Percentiles rank a stretch among this genome's conserved stretches.
Conservation (phyloP, 768 basidiomycete species). For the Boletus reticuloceps region DNA sequence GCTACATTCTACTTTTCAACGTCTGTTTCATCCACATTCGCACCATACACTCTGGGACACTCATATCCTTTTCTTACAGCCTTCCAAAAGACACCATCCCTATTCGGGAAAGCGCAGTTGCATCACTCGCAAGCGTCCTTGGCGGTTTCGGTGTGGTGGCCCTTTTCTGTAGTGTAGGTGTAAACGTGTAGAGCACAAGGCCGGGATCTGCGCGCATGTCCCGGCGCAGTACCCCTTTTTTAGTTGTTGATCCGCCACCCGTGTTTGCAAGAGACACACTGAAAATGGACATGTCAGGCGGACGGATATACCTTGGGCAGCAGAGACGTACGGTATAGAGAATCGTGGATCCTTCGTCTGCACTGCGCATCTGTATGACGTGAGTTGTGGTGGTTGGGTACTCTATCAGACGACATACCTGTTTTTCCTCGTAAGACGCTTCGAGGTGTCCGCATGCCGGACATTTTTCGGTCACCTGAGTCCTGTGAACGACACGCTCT, state of each 20-base stretch:
- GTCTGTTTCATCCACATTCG: conserved; percentile 40
- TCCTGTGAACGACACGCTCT: not conserved
- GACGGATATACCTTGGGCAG: not conserved
- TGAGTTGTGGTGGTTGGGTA: not conserved
- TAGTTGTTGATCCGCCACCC: conserved; percentile 85
- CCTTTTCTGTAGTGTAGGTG: conserved; percentile 52
- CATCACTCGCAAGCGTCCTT: conserved; percentile 69
- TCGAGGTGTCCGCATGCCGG: conserved; percentile 82
- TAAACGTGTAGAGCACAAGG: conserved; percentile 29
- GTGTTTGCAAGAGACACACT: conserved; percentile 77
- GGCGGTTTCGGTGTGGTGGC: conserved; percentile 89
- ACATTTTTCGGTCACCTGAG: conserved; percentile 85
- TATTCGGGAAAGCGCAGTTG: conserved; percentile 66
- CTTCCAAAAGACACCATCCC: conserved; percentile 72
- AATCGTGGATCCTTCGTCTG: conserved; percentile 92
- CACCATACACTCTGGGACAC: not conserved
- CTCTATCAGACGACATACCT: conserved; percentile 45
- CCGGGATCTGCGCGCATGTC: not conserved
- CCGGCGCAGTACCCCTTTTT: not conserved
- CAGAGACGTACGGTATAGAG: conserved; percentile 80
- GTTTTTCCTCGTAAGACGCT: conserved; percentile 86
- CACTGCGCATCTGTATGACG: conserved; percentile 66
- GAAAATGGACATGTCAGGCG: conserved; percentile 10
- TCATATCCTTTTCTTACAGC: conserved; percentile 40
- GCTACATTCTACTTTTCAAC: conserved; percentile 93